phyloP scores from a whole-genome alignment of 2,329 filamentous ascomycete genomes.

The Cytospora schulzeri region DNA sequence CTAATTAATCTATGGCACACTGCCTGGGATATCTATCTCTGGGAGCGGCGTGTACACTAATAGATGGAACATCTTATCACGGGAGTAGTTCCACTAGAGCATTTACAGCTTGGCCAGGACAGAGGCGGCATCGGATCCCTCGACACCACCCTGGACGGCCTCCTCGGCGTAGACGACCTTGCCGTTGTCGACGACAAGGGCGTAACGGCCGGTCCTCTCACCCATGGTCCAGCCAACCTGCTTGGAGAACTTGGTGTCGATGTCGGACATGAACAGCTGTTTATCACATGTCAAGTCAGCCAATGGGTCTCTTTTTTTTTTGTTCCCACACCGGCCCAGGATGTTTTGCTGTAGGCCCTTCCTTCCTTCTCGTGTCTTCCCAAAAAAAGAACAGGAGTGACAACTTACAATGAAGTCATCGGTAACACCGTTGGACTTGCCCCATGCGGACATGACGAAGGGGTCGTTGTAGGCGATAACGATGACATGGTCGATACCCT shows the following conservation, averaged over 20 bases:
- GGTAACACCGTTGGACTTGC: constrained; percentile 80
- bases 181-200: constrained; percentile 79
- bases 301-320: neutral
- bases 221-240: constrained; percentile 75
- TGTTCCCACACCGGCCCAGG: too few relatives aligned
- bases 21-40: constrained; percentile 20
- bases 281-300: constrained; percentile 13
- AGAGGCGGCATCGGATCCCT: constrained; percentile 55
- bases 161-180: constrained; percentile 84
- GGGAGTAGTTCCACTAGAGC: neutral
- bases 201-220: constrained; percentile 77
- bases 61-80: neutral
- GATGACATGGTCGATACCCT: constrained; percentile 81
- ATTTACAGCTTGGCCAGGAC: constrained; percentile 56
- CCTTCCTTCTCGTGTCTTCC: too few relatives aligned
- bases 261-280: constrained; percentile 76
- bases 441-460: constrained; percentile 87
- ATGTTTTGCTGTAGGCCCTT: too few relatives aligned
- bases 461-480: constrained; percentile 84
- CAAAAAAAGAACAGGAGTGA: too few relatives aligned
- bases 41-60: neutral
- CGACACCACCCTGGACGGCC: constrained; percentile 47
- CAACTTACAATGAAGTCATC: constrained; percentile 61
- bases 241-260: constrained; percentile 70
- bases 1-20: constrained; percentile 7